Conservation (phyloP, 1,284 basidiomycete genomes). For the Sanghuangporus baumii region DNA sequence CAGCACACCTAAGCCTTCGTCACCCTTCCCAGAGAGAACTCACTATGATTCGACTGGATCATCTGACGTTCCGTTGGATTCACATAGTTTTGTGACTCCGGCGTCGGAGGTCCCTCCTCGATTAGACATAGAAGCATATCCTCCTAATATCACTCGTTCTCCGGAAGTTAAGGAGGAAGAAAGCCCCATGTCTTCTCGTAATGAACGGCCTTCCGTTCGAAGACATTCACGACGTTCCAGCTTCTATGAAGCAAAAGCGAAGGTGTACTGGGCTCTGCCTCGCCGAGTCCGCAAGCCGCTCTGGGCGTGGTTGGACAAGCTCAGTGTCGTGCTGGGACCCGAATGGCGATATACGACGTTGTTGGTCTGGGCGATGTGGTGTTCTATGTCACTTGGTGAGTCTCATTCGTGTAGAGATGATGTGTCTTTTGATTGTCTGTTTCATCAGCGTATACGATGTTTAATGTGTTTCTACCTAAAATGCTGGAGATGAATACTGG, state of each 20-base stretch:
- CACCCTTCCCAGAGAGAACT: constrained; percentile 21
- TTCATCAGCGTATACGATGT: constrained; percentile 80
- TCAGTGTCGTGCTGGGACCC: constrained; percentile 72
- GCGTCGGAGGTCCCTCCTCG: constrained; percentile 4
- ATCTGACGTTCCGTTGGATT: constrained; percentile 33
- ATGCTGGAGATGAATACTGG: constrained; percentile 62
- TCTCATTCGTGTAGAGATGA: constrained; percentile 8
- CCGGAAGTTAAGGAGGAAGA: constrained; percentile 8
- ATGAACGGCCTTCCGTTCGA: not conserved
- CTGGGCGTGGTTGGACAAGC: constrained; percentile 64
- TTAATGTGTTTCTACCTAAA: constrained; percentile 94
- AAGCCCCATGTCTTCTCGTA: not conserved
- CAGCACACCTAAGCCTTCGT: constrained; percentile 13
- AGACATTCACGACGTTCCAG: constrained; percentile 13
- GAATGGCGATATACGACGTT: constrained; percentile 82
- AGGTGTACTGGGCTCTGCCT: constrained; percentile 45
- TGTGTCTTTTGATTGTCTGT: not conserved
- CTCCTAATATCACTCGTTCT: not conserved
- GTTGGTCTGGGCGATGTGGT: constrained; percentile 84
- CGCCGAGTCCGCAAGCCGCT: constrained; percentile 44
- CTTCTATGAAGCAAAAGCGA: constrained; percentile 24
- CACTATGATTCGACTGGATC: constrained; percentile 37
- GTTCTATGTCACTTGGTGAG: constrained; percentile 73
- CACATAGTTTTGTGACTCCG: constrained; percentile 32
- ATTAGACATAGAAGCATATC: not conserved